Conservation (phyloP, 1,139 yeast species). For the Diutina catenulata region DNA sequence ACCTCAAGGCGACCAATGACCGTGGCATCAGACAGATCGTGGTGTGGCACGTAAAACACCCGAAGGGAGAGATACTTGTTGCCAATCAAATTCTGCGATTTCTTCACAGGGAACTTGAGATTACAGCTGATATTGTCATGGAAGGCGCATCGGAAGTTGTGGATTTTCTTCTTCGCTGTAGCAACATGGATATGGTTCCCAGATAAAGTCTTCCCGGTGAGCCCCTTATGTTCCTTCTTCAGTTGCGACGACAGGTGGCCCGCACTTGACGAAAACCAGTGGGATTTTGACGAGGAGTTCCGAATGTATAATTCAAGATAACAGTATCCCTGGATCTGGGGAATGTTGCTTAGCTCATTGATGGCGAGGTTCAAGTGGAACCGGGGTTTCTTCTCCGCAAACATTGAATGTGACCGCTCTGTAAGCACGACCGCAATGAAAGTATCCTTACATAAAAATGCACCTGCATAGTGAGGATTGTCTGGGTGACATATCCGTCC, state of each 20-base stretch:
- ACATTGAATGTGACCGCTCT: constrained; percentile 4
- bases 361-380: constrained; percentile 52
- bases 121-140: constrained; percentile 29
- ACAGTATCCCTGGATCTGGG: constrained; percentile 64
- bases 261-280: not conserved
- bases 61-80: constrained; percentile 25
- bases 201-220: not conserved
- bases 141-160: constrained; percentile 31
- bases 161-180: constrained; percentile 25
- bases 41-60: constrained; percentile 20
- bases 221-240: not conserved
- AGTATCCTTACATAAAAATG: too few species aligned
- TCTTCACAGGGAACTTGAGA: constrained; percentile 25
- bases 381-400: constrained; percentile 20
- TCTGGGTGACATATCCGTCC: too few species aligned
- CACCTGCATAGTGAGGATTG: too few species aligned
- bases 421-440: too few species aligned
- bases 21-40: constrained; percentile 13
- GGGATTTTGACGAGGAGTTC: constrained; percentile 11
- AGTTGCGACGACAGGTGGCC: not conserved
- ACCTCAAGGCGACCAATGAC: constrained; percentile 56
- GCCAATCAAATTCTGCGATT: constrained; percentile 25
- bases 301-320: constrained; percentile 38
- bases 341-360: constrained; percentile 68
- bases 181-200: constrained; percentile 15